These are phyloP conservation scores for Xylaria polymorpha DNA, from an alignment of 2,329 filamentous ascomycete species.

Conservation along the genomic window DNA sequence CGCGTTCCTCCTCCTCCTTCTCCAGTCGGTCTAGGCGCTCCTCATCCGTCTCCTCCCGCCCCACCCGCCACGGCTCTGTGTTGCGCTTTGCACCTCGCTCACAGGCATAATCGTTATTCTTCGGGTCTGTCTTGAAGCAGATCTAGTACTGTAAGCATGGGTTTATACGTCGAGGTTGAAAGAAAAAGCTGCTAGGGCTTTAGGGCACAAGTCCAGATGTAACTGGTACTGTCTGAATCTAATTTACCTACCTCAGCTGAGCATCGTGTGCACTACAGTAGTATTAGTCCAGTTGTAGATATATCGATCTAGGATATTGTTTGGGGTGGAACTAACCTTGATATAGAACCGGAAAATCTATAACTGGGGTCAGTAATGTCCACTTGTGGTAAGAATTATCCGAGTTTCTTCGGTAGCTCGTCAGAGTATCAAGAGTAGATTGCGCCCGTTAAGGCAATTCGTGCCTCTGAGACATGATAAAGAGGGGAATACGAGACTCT, in stretches of 20 bases:
- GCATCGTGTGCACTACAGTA: slow-evolving; percentile 39
- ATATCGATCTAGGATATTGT: neutral
- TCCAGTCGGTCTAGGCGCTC: slow-evolving; percentile 87
- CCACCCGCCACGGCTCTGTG: slow-evolving; percentile 87
- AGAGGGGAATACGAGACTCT: too few relatives aligned
- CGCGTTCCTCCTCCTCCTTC: slow-evolving; percentile 79
- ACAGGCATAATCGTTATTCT: slow-evolving; percentile 88
- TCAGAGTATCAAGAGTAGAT: too few relatives aligned
- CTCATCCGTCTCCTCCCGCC: slow-evolving; percentile 81
- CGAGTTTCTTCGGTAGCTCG: too few relatives aligned
- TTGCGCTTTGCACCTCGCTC: slow-evolving; percentile 89
- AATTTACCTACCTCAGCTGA: slow-evolving; percentile 35
- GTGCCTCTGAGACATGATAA: too few relatives aligned
- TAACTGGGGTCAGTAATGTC: too few relatives aligned
- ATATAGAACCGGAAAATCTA: slow-evolving; percentile 88
- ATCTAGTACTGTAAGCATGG: slow-evolving; percentile 24
- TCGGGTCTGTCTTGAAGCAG: slow-evolving; percentile 77
- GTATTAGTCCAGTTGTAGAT: slow-evolving; percentile 7
- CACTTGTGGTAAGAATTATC: too few relatives aligned
- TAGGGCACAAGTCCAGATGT: neutral
- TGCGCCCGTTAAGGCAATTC: too few relatives aligned
- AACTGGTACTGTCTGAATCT: neutral
- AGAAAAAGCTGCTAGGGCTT: neutral
- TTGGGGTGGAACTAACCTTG: slow-evolving; percentile 53
- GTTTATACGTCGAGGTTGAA: neutral